These are phyloP conservation scores for Astragalus membranaceus DNA, from an alignment of 306 rosid genomes.

Conservation along the genomic window DNA sequence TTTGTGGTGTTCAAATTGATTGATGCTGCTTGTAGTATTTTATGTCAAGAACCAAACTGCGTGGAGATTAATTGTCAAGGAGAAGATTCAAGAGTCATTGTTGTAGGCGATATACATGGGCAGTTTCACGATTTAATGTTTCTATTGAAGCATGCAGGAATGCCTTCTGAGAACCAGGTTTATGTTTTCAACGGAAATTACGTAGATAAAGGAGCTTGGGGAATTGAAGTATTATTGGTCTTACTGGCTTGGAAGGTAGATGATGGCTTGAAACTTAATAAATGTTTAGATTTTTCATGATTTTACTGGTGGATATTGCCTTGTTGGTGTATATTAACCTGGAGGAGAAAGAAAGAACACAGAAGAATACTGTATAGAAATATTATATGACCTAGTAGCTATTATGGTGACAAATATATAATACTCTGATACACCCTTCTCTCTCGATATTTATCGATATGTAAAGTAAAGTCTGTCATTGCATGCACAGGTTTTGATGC, in stretches of 20 bases:
- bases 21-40: conserved; percentile 45
- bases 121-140: conserved; percentile 71
- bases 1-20: conserved; percentile 49
- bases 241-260: conserved; percentile 91
- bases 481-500: conserved; percentile 70
- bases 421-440: neutral
- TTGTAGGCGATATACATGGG: conserved; percentile 79
- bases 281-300: conserved; percentile 2
- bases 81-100: conserved; percentile 62
- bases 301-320: neutral
- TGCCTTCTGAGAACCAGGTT: conserved; percentile 64
- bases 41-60: conserved; percentile 66
- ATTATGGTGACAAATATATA: neutral
- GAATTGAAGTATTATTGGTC: conserved; percentile 75
- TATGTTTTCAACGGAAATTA: conserved; percentile 86
- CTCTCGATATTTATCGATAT: neutral
- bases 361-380: neutral
- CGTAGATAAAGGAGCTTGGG: conserved; percentile 76
- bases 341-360: neutral
- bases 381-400: conserved; percentile 9
- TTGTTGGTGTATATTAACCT: neutral
- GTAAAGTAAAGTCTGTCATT: conserved; percentile 14
- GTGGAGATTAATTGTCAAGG: conserved; percentile 61
- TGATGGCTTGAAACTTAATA: neutral
- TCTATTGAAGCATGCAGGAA: conserved; percentile 55